Evolutionary conservation across 768 basidiomycete genomes (phyloP), one percentile per base, ranked within the genome.

Genomic region (Termitomyces sp.): DNA sequence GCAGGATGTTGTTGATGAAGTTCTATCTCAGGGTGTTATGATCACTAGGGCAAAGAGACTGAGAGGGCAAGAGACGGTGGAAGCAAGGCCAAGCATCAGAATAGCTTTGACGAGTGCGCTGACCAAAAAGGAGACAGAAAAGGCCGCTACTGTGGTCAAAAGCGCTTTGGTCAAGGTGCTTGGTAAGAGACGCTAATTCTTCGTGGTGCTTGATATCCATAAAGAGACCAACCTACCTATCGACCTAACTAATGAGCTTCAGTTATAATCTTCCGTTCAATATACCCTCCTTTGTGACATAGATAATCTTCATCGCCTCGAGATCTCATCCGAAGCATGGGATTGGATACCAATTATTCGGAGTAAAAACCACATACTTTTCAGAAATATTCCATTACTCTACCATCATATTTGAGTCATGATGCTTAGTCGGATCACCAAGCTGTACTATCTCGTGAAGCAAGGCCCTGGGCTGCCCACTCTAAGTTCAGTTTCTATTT

Each of bases 1-100:
- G 63, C 95, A 98, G 73, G 93, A 96, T 53, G 85, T 98, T 13
- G 94, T 98, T 14, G 96, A 98, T 59, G 92, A 97, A 67, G 81
- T 83, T 0, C 75, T 93, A 42, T 75, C 76, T 6, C 90, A 91
- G 62, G 94, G 93, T 10, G 88, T 99, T 45, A 77, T 98, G 64
- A 74, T 97, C 58, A 95, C 93, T 3, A 82, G 91, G 24, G 88
- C 93, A 42, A 91, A 91, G 76, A 74, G 93, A 56, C 70, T 97
- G 63, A 82, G 82, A 50, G 86, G 88, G 5, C 95, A 97, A 73
- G 96, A 99, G 78, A 75, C 84, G 61, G 76, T 83, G 16, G 93
- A 97, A 69, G 80, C 85, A 16, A 79, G 87, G 46, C 94, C 97
- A 37, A 92, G 89, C 64, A 85, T 98, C 59, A 83, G 92, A 60